A percentile compares a stretch with the other conserved stretches of the same genome.
phyloP scores from a whole-genome alignment of 768 basidiomycete species.

The Arthromyces matolae region DNA sequence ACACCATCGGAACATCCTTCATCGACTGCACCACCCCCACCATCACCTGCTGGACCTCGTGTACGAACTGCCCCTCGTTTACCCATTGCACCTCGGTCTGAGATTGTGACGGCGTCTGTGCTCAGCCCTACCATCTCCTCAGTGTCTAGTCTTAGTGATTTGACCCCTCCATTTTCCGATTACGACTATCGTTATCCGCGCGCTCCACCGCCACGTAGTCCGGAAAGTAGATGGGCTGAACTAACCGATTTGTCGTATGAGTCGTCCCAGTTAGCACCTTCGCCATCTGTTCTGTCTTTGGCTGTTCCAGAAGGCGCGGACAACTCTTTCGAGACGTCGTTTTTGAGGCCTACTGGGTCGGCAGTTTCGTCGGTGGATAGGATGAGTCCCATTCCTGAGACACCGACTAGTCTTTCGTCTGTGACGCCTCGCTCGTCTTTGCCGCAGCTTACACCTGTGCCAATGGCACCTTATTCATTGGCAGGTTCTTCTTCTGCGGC shows the following conservation, averaged over 20 bases:
- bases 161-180: constrained; percentile 40
- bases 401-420: constrained; percentile 28
- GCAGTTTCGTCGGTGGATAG: constrained; percentile 40
- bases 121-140: constrained; percentile 21
- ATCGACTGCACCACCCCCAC: no score
- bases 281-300: constrained; percentile 55
- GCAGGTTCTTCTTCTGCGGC: constrained; percentile 25
- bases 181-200: constrained; percentile 35
- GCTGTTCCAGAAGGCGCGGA: constrained; percentile 60
- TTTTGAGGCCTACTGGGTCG: constrained; percentile 60
- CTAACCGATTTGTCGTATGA: constrained; percentile 72
- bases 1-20: constrained; percentile 20
- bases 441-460: constrained; percentile 37
- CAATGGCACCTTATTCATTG: constrained; percentile 30
- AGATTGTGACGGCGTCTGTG: constrained; percentile 11
- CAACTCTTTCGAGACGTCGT: constrained; percentile 69
- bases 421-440: constrained; percentile 30
- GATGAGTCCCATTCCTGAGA: constrained; percentile 43
- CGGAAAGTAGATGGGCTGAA: constrained; percentile 50
- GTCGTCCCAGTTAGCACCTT: constrained; percentile 69
- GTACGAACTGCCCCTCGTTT: constrained; percentile 12
- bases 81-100: not conserved
- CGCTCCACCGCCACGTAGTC: constrained; percentile 34
- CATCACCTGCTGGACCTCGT: no score
- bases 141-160: constrained; percentile 35